Base-by-base conservation (phyloP, 768 basidiomycete species). In the Rhizopogon vinicolor region DNA sequence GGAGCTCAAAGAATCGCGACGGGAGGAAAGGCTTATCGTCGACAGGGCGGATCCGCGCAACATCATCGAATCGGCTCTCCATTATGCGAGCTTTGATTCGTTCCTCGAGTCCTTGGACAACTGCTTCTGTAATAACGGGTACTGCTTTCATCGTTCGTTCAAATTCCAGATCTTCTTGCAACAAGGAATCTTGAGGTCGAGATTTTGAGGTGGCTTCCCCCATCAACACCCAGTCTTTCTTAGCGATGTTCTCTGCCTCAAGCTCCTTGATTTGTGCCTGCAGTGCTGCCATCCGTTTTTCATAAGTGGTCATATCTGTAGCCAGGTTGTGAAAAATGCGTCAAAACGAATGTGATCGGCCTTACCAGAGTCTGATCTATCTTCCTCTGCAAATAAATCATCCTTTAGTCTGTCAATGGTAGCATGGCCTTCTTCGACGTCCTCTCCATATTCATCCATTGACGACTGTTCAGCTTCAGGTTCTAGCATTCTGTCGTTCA, bases 111-210 rank as follows among this genome's bases (percentile, higher is more conserved):
- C 78, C 77, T 53, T 83, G 80, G 7, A 97, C 91, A 31, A 75
- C 77, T 65, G 93, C 91, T 67, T 98, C 93, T 1, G 97, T 98
- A 53, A 97, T 82, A 44, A 92, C 79, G 14, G 96, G 97, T 0
- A 87, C 87, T 18, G 85, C 79, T 71, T 93, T 96, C 74, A 86
- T 83, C 22, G 87, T 83, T 29, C 93, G 87, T 57, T 98, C 97
- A 60, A 94, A 98, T 54, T 98, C 96, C 31, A 99, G 80, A 69
- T 97, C 92, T 67, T 98, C 91, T 68, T 92, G 91, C 12, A 99
- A 79, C 18, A 98, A 76, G 8, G 91, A 89, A 69, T 99, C 94
- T 67, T 92, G 85, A 4, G 97, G 96, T 51, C 97, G 81, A 42
- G 86, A 72, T 41, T 86, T 82, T 6, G 93, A 83, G 19, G 82